Evolutionary conservation across 2,329 filamentous ascomycete species (phyloP), one percentile per base, ranked within the genome.

Genomic region (Cryoendolithus antarcticus): DNA sequence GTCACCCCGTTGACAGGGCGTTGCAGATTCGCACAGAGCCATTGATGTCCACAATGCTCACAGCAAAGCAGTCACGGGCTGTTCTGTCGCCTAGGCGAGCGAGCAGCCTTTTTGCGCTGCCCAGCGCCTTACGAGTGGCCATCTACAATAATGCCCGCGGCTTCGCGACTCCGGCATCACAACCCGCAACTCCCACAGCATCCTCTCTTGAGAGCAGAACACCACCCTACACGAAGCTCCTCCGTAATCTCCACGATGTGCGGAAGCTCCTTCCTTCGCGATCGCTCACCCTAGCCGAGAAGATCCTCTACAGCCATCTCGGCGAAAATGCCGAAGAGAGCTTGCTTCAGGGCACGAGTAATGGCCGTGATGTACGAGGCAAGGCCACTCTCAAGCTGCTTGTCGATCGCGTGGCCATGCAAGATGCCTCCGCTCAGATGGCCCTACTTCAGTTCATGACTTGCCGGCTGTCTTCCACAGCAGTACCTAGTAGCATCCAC

Each of bases 341-440:
- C 30, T 75, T 98, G 38, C 70, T 94, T 44, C 77, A 75, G 38
- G 77, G 78, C 56, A 95, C 88, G 36, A 74, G 85, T 62, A 85
- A 88, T 72, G 89, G 88, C 50, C 75, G 75, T 38, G 74, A 81
- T 55, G 81, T 98, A 45, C 78, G 91, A 32, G 89, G 89, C 50
- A 78, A 78, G 57, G 88, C 86, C 37, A 96, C 93, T 60, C 72
- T 98, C 64, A 93, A 93, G 69, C 81, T 98, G 62, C 94, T 94
- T 64, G 91, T 91, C 13, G 91, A 98, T 62, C 77, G 91, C 38
- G 91, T 96, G 51, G 93, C 93, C 48, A 98, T 98, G 91, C 91
- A 98, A 65, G 91, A 98, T 69, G 91, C 91, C 9, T 94, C 86
- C 24, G 91, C 91, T 4, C 91, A 98, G 67, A 98, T 98, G 91